Evolutionary conservation across 1,284 basidiomycete genomes (phyloP).

Genomic region (Austroboletus olivaceoglutinosus): DNA sequence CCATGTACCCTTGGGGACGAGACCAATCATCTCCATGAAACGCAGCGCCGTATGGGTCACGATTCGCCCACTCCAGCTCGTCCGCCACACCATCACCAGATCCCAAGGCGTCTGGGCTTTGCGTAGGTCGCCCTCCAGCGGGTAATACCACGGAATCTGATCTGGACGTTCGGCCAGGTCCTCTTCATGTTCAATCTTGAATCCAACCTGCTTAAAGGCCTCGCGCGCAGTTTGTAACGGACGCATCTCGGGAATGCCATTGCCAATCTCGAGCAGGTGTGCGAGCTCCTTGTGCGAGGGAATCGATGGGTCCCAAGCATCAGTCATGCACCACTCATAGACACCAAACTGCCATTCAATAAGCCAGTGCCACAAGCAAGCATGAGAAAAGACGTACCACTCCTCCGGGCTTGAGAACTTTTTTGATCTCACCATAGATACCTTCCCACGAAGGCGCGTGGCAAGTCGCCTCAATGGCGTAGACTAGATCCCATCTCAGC

Average conservation of each 20-base stretch:
- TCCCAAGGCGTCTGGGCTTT: conserved; percentile 97
- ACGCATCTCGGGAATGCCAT: conserved; percentile 98
- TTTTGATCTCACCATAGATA: conserved; percentile 91
- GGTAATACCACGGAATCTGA: conserved; percentile 91
- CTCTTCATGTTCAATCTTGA: conserved; percentile 89
- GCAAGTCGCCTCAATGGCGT: conserved; percentile 97
- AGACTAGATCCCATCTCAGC: conserved; percentile 50
- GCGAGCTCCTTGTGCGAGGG: conserved; percentile 90
- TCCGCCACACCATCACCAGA: conserved; percentile 83
- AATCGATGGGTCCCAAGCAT: conserved; percentile 85
- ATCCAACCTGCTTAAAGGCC: conserved; percentile 85
- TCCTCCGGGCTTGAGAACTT: conserved; percentile 96
- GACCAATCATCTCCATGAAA: conserved; percentile 73
- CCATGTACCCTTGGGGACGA: conserved; percentile 92
- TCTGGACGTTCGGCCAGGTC: conserved; percentile 90
- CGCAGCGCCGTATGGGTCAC: conserved; percentile 83
- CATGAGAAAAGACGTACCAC: conserved; percentile 55
- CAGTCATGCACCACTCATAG: conserved; percentile 99
- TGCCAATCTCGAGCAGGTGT: conserved; percentile 89
- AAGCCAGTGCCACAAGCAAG: not conserved
- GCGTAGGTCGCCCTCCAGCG: conserved; percentile 87
- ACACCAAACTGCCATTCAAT: conserved; percentile 76
- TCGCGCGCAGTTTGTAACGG: conserved; percentile 69
- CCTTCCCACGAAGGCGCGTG: conserved; percentile 97
- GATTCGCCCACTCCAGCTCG: conserved; percentile 84